Conservation (phyloP, 352 stramenopile species). For the Thraustochytrium striatum region DNA sequence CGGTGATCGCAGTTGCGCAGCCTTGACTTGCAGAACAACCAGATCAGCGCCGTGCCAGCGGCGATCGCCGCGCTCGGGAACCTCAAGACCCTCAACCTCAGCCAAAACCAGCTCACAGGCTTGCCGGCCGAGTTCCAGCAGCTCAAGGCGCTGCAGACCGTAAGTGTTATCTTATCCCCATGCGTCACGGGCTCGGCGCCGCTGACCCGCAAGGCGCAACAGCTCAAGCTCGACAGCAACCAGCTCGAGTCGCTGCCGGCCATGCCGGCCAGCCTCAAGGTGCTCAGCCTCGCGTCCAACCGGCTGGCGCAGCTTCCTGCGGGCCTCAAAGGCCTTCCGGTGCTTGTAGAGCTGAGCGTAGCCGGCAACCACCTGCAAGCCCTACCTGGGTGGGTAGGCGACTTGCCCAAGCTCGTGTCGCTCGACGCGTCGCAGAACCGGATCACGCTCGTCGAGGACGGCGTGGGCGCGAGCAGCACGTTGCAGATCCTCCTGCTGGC, state of each 20-base stretch:
- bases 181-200: neutral
- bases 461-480: neutral
- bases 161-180: slow-evolving; percentile 11
- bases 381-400: slow-evolving; percentile 2
- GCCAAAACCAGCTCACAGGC: neutral
- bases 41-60: neutral
- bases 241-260: neutral
- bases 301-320: neutral
- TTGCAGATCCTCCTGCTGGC: slow-evolving; percentile 30
- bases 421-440: slow-evolving; percentile 17
- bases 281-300: neutral
- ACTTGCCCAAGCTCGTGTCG: neutral
- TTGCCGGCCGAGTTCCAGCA: neutral
- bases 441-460: slow-evolving; percentile 6
- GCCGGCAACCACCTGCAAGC: neutral
- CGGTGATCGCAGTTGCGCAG: neutral
- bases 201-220: neutral
- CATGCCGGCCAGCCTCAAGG: neutral
- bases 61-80: neutral
- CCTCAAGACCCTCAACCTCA: slow-evolving; percentile 35
- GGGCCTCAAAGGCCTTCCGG: neutral
- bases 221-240: slow-evolving; percentile 36
- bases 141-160: neutral
- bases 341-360: slow-evolving; percentile 5
- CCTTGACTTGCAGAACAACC: slow-evolving; percentile 19